Percentiles rank a stretch among this genome's conserved stretches.
phyloP scores from a whole-genome alignment of 2,329 filamentous ascomycete genomes.

The Metarhizium sp. region DNA sequence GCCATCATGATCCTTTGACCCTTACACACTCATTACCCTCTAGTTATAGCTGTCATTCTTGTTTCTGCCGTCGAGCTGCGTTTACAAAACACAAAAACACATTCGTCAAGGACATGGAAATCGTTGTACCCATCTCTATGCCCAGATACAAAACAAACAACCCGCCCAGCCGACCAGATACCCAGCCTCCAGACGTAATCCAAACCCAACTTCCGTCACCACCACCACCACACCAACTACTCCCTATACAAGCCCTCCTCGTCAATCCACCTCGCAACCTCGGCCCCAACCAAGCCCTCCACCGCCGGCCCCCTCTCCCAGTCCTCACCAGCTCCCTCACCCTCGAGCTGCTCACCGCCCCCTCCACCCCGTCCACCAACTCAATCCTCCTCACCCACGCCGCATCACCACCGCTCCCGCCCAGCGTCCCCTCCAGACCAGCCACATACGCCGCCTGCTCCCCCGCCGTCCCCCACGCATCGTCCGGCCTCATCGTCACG shows the following conservation, averaged over 20 bases:
- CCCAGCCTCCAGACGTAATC: no score
- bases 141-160: no score
- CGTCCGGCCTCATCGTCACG: constrained; percentile 54
- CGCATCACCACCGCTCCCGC: constrained; percentile 41
- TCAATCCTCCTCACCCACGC: constrained; percentile 54
- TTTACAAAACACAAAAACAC: no score
- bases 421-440: constrained; percentile 35
- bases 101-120: no score
- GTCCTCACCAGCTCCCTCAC: constrained; percentile 47
- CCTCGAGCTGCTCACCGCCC: constrained; percentile 47
- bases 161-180: no score
- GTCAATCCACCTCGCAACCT: constrained; percentile 50
- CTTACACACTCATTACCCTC: no score
- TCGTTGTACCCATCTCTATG: no score
- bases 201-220: neutral
- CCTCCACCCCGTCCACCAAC: constrained; percentile 40
- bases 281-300: constrained; percentile 42
- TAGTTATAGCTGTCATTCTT: no score
- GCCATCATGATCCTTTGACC: no score
- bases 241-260: constrained; percentile 43
- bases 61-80: no score
- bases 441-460: constrained; percentile 42
- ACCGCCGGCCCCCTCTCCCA: constrained; percentile 38
- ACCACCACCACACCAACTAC: neutral
- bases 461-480: constrained; percentile 43